Evolutionary conservation across 2,329 filamentous ascomycete species (phyloP), one percentile per base, ranked within the genome.

Genomic region (Trichocomaceae sp.): DNA sequence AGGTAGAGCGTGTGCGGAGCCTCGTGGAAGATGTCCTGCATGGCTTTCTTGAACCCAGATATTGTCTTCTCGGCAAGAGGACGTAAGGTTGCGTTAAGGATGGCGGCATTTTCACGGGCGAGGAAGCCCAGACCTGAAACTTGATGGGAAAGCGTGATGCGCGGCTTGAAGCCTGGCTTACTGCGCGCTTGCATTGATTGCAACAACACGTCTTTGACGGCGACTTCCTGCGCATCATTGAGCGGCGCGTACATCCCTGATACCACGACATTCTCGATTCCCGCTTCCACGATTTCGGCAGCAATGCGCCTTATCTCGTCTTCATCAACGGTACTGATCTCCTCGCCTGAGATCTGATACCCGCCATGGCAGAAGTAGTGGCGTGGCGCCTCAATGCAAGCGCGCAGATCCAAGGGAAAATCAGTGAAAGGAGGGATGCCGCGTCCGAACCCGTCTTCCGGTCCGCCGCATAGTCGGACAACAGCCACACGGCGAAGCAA

Each of bases 191-290:
- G 19, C 1, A 80, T 64, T 59, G 78, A 77, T 7, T 72, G 66
- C 31, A 70, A 69, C 17, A 83, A 66, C 39, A 82, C 77, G 2
- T 71, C 68, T 3, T 72, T 71, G 5, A 78, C 79, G 3, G 70
- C 65, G 37, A 77, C 69, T 65, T 83, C 81, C 62, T 83, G 81
- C 3, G 73, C 60, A 10, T 76, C 74, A 62, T 84, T 80, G 33
- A 82, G 79, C 0, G 80, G 80, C 15, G 77, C 79, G 64, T 80
- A 83, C 20, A 82, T 75, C 2, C 80, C 80, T 9, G 77, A 75
- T 10, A 84, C 69, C 0, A 82, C 80, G 2, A 84, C 69, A 39
- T 73, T 57, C 47, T 65, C 69, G 52, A 77, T 66, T 1, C 70
- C 70, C 33, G 71, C 71, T 51, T 72, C 69, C 60, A 71, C 74